Percentiles rank a stretch among this genome's conserved stretches.
Evolutionary conservation across 1,284 basidiomycete genomes (phyloP).

Genomic region (Ganoderma multipileum): DNA sequence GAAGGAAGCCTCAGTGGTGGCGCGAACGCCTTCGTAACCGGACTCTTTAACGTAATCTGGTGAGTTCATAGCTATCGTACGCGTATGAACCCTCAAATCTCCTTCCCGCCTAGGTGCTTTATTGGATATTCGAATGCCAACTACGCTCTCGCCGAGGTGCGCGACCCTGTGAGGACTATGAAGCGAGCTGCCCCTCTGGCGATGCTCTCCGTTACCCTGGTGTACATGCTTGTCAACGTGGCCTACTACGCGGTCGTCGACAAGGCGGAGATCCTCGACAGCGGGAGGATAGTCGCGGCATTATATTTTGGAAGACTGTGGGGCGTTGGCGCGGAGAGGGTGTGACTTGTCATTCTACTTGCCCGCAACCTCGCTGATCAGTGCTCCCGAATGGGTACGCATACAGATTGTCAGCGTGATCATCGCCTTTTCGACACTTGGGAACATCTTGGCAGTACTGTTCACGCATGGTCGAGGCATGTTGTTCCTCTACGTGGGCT

Average conservation of each 20-base stretch:
- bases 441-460: conserved; percentile 65
- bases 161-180: conserved; percentile 70
- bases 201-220: conserved; percentile 56
- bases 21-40: conserved; percentile 63
- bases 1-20: conserved; percentile 53
- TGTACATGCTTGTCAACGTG: conserved; percentile 69
- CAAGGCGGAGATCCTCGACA: conserved; percentile 67
- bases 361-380: not conserved
- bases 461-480: conserved; percentile 70
- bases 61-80: conserved; percentile 36
- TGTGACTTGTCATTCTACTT: conserved; percentile 34
- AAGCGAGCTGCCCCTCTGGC: conserved; percentile 71
- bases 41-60: conserved; percentile 75
- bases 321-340: conserved; percentile 62
- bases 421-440: conserved; percentile 67
- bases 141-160: conserved; percentile 73
- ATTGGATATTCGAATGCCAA: conserved; percentile 76
- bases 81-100: not conserved
- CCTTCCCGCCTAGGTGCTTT: conserved; percentile 57
- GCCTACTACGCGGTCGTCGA: conserved; percentile 76
- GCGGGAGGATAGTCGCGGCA: conserved; percentile 67
- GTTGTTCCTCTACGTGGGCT: conserved; percentile 3
- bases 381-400: not conserved
- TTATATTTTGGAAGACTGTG: conserved; percentile 75
- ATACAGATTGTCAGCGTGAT: conserved; percentile 61